Base-by-base conservation (phyloP, 192 early-diverging fungal genomes). In the Geranomyces michiganensis region DNA sequence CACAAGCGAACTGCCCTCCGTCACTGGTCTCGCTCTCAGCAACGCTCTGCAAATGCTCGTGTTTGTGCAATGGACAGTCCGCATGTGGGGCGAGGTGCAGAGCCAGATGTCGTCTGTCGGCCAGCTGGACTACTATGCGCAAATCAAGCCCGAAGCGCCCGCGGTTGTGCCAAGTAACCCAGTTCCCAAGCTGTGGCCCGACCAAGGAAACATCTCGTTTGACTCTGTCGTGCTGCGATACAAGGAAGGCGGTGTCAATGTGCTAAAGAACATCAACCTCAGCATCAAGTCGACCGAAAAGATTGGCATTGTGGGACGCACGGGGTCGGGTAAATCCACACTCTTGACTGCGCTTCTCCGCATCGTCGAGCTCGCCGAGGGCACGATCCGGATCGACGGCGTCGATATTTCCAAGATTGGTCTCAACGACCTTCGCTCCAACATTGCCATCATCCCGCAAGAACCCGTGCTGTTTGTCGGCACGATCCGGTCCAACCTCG, bases 401-500 rank as follows among this genome's bases (percentile, higher is more conserved):
- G 48, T 92, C 12, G 92, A 94, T 65, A 85, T 92, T 21, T 72
- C 76, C 32, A 83, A 79, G 7, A 77, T 95, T 12, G 86, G 81
- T 27, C 80, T 94, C 0, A 77, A 81, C 6, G 84, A 89, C 46
- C 77, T 95, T 19, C 78, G 92, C 19, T 86, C 79, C 69, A 81
- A 86, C 19, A 79, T 98, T 68, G 84, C 90, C 5, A 90, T 98
- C 33, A 97, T 98, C 58, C 95, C 96, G 12, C 96, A 98, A 71
- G 90, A 93, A 17, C 86, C 94, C 1, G 85, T 85, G 1, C 59
- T 92, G 19, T 85, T 94, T 30, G 82, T 81, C 12, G 92, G 91
- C 6, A 90, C 93, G 0, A 85, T 96, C 30, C 88, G 92, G 29
- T 89, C 82, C 47, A 98, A 98, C 79, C 75, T 97, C 27, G 95